These are phyloP conservation scores for Wickerhamiella lipophila DNA, from an alignment of 805 yeast species.

Conservation along the genomic window DNA sequence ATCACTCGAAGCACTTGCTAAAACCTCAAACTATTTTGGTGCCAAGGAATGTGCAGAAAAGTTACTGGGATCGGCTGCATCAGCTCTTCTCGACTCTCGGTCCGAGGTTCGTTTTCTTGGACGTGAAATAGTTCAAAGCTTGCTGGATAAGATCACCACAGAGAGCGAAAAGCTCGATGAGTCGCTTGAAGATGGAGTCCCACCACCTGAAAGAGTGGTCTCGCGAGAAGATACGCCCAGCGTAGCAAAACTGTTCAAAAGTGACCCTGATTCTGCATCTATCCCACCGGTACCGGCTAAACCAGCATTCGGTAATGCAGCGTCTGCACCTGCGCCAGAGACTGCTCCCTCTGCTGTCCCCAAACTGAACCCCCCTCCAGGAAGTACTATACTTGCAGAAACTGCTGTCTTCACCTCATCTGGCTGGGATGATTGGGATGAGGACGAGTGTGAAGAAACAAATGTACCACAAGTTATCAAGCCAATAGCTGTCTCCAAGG, in stretches of 20 bases:
- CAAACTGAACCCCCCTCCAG: not conserved
- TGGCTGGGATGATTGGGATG: slow-evolving; percentile 8
- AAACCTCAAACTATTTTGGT: slow-evolving; percentile 50
- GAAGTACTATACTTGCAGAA: not conserved
- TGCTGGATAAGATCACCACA: slow-evolving; percentile 41
- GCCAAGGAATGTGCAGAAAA: slow-evolving; percentile 68
- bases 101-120: slow-evolving; percentile 62
- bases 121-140: slow-evolving; percentile 47
- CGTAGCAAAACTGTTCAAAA: slow-evolving; percentile 5
- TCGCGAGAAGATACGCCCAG: slow-evolving; percentile 7
- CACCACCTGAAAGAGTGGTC: slow-evolving; percentile 15
- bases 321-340: not conserved
- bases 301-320: not conserved
- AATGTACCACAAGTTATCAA: not conserved
- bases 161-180: slow-evolving; percentile 32
- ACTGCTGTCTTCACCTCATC: slow-evolving; percentile 4
- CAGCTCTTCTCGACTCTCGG: slow-evolving; percentile 67
- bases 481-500: not conserved
- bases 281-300: not conserved
- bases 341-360: too few species aligned
- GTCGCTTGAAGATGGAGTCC: slow-evolving; percentile 13
- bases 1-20: slow-evolving; percentile 61
- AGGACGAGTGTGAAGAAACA: slow-evolving; percentile 2
- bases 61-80: slow-evolving; percentile 72
- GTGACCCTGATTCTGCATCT: not conserved